Conservation (phyloP, 2,329 filamentous ascomycete genomes). For the Colletotrichum sp. region DNA sequence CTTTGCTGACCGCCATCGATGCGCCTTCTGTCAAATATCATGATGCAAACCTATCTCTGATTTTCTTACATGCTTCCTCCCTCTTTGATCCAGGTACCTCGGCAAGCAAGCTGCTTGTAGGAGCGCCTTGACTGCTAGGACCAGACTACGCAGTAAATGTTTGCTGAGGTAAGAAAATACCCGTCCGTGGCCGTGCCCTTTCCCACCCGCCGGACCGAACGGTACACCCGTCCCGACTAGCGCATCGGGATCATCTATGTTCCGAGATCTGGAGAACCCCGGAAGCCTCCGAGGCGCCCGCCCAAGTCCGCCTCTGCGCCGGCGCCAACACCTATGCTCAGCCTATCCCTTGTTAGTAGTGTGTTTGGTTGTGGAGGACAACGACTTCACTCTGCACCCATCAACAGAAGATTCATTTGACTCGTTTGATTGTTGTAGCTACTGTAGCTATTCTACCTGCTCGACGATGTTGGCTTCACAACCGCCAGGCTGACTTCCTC, state of each 20-base stretch:
- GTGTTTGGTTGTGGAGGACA: neutral
- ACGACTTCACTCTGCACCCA: neutral
- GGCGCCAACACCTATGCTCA: neutral
- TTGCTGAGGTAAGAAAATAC: neutral
- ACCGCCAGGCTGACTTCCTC: neutral
- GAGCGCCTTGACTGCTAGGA: neutral
- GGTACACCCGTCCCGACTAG: neutral
- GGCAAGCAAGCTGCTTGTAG: neutral
- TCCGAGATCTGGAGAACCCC: neutral
- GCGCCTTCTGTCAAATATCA: neutral
- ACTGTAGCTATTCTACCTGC: neutral
- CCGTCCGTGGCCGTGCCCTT: neutral
- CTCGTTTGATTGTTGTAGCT: slow-evolving; percentile 17
- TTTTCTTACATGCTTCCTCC: neutral
- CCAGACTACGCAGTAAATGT: neutral
- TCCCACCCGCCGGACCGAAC: neutral
- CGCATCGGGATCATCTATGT: slow-evolving; percentile 7
- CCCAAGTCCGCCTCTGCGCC: neutral
- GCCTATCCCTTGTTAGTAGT: neutral
- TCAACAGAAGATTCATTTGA: neutral
- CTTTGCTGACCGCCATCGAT: neutral
- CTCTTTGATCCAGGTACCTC: neutral
- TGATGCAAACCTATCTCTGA: neutral
- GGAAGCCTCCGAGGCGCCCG: neutral
- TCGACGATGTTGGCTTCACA: neutral